Conservation (phyloP, 2,329 filamentous ascomycete species). For the Botrytis byssoidea region DNA sequence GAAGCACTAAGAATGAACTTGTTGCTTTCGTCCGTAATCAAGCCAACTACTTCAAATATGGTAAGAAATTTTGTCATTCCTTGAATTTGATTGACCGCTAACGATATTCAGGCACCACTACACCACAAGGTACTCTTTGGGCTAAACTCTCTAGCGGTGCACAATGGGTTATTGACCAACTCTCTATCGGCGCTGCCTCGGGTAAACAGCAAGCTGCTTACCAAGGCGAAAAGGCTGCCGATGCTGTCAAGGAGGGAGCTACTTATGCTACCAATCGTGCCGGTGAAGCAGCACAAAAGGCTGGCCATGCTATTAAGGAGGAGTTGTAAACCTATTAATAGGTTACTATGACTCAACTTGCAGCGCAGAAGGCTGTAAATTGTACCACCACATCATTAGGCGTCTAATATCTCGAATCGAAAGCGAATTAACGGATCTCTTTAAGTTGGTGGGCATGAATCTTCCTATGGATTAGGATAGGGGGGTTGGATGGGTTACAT, state of each 20-base stretch:
- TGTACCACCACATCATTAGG: slow-evolving; percentile 19
- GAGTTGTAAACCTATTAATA: slow-evolving; percentile 35
- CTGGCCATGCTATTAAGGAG: slow-evolving; percentile 37
- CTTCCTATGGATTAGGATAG: not conserved
- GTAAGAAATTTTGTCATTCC: slow-evolving; percentile 37
- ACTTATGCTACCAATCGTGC: slow-evolving; percentile 39
- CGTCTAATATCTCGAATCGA: slow-evolving; percentile 12
- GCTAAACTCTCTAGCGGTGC: slow-evolving; percentile 55
- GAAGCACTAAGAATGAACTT: slow-evolving; percentile 57
- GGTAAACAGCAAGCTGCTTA: slow-evolving; percentile 44
- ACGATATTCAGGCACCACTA: slow-evolving; percentile 47
- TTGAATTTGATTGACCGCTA: not conserved
- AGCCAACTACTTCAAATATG: slow-evolving; percentile 74
- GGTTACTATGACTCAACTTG: not conserved
- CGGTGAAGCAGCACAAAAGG: slow-evolving; percentile 41
- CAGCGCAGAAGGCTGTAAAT: not conserved
- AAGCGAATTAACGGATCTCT: slow-evolving; percentile 11
- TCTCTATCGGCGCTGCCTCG: slow-evolving; percentile 48
- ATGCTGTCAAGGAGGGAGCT: slow-evolving; percentile 40
- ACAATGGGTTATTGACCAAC: slow-evolving; percentile 49
- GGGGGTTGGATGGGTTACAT: not conserved
- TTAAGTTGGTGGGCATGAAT: not conserved
- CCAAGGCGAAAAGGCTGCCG: slow-evolving; percentile 47
- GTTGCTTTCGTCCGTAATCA: slow-evolving; percentile 70
- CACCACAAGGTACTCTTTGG: slow-evolving; percentile 63